These are phyloP conservation scores for Galerina marginata DNA, from an alignment of 768 basidiomycete species.

Conservation along the genomic window DNA sequence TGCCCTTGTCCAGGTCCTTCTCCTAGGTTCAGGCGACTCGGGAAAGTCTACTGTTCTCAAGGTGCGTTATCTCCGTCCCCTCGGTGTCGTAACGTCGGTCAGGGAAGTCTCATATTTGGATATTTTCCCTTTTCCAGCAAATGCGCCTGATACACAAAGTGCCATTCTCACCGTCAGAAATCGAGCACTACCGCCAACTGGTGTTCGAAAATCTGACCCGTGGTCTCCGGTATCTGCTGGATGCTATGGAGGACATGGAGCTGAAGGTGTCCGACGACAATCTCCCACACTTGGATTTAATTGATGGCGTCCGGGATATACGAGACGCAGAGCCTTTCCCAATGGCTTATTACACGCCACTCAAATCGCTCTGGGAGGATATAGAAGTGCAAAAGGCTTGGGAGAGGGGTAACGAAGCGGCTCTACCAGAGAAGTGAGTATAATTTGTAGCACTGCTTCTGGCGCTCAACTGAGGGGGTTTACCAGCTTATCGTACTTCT, in stretches of 20 bases:
- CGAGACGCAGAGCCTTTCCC: conserved; percentile 86
- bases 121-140: conserved; percentile 58
- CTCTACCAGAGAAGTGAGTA: conserved; percentile 86
- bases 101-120: background rate
- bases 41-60: conserved; percentile 94
- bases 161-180: conserved; percentile 81
- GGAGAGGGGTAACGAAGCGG: conserved; percentile 86
- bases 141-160: conserved; percentile 95
- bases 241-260: conserved; percentile 90
- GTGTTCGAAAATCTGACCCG: conserved; percentile 92
- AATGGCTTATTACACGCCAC: conserved; percentile 62
- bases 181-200: conserved; percentile 89
- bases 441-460: background rate
- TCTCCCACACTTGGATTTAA: conserved; percentile 57
- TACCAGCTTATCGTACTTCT: conserved; percentile 75
- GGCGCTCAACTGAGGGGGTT: background rate
- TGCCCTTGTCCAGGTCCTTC: conserved; percentile 61
- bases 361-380: conserved; percentile 80
- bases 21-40: conserved; percentile 92
- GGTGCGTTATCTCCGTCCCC: conserved; percentile 41
- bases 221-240: conserved; percentile 82
- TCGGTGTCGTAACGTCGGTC: background rate
- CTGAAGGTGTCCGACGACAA: conserved; percentile 73
- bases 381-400: conserved; percentile 76
- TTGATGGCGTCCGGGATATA: conserved; percentile 75